Base-by-base conservation (phyloP, 2,329 filamentous ascomycete species). In the Paramyrothecium sp. region DNA sequence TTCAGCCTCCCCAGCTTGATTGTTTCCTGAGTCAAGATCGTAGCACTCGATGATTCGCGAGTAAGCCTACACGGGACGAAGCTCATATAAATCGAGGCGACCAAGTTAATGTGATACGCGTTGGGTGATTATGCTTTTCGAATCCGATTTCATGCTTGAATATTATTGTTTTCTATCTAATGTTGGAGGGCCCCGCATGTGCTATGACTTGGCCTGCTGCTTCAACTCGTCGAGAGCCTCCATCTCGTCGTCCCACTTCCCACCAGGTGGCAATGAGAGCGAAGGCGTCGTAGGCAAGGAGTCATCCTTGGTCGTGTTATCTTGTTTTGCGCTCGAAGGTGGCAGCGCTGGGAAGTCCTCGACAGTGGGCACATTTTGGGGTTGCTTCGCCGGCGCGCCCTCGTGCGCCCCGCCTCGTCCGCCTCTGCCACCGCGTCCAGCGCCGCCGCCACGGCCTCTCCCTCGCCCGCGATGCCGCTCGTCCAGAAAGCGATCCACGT, bases 171-270 rank as follows among this genome's bases (percentile, higher is more conserved):
- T 30, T 30, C 26, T 30, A 30, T 30, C 26, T 10, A 30, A 4
- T 30, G 10, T 30, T 30, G 26, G 4, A 4, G 4, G 26, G 10
- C 10, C 10, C 26, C 26, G 10, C 4, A 30, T 5, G 13, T 16
- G n/a, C 38, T 55, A 67, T 60, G 57, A 57, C 54, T 65, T 53
- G 23, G 50, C 62, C 55, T 67, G 63, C 49, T 67, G 63, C 49
- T 67, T 69, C n/a, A 60, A 56, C 33, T 72, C 76, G 23, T 83
- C 80, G 13, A 80, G 69, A 5, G 75, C 79, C 52, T 81, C 81
- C 75, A 86, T 81, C 70, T 86, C 83, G 38, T 86, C 83, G 53
- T 81, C 83, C 83, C 83, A 86, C 55, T 80, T 74, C 12, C 72
- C 77, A 10, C 78, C 68, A 66, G 55, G 71, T 3, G 70, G 65